phyloP scores from a whole-genome alignment of 2,329 filamentous ascomycete genomes.

The Allantophomopsis lycopodina region DNA sequence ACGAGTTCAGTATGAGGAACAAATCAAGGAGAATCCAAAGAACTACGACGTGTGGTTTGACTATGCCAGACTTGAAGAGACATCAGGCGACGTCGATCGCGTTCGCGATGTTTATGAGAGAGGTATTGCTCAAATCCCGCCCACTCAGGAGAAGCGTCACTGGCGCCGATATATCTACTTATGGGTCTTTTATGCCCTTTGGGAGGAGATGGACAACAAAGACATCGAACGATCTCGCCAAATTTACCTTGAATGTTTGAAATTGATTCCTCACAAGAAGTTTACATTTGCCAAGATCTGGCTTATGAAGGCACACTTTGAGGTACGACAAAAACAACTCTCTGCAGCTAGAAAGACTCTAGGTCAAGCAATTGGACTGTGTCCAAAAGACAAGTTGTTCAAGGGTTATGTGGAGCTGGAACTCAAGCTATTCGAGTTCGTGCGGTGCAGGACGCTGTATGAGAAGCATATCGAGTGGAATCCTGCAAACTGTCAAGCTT shows the following conservation, averaged over 20 bases:
- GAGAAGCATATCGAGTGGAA: constrained; percentile 93
- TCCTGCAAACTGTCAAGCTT: constrained; percentile 77
- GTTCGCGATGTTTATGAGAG: constrained; percentile 90
- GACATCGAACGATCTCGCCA: constrained; percentile 70
- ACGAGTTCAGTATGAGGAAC: constrained; percentile 84
- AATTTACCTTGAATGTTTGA: constrained; percentile 81
- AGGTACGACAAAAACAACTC: constrained; percentile 76
- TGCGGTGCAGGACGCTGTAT: constrained; percentile 79
- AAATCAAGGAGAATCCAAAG: constrained; percentile 84
- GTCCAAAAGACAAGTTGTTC: constrained; percentile 92
- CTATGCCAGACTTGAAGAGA: constrained; percentile 82
- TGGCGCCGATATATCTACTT: constrained; percentile 97
- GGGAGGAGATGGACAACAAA: constrained; percentile 78
- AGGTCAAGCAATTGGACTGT: constrained; percentile 83
- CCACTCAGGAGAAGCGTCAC: constrained; percentile 90
- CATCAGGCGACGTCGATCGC: constrained; percentile 65
- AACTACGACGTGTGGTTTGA: constrained; percentile 99
- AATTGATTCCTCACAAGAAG: constrained; percentile 83
- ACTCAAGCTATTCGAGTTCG: constrained; percentile 87
- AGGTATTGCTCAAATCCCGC: constrained; percentile 88
- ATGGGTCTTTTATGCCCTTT: constrained; percentile 94
- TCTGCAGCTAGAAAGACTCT: constrained; percentile 74
- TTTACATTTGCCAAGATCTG: constrained; percentile 98
- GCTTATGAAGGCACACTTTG: constrained; percentile 87
- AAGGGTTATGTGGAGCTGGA: constrained; percentile 88